These are phyloP conservation scores for Apium graveolens DNA, from an alignment of 129 eudicot genomes.

Conservation along the genomic window DNA sequence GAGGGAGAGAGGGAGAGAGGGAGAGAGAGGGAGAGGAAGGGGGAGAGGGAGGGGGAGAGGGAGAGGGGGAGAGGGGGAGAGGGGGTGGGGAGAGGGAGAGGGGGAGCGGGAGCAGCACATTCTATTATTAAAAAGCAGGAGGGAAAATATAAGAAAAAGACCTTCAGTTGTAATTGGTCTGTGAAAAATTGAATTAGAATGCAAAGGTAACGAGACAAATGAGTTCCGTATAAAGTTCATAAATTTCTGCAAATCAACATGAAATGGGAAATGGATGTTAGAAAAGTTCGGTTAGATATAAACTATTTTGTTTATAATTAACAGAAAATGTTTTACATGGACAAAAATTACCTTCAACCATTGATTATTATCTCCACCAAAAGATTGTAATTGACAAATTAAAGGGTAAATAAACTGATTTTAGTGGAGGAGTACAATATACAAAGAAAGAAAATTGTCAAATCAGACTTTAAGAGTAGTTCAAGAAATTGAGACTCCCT, in stretches of 20 bases:
- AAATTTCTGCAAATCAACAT: slow-evolving; percentile 47
- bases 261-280: background rate
- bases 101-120: background rate
- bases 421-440: background rate
- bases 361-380: background rate
- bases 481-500: background rate
- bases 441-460: background rate
- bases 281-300: background rate
- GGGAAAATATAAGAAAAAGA: slow-evolving; percentile 12
- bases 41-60: too few relatives aligned
- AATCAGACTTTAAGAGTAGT: background rate
- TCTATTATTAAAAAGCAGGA: background rate
- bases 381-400: background rate
- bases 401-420: background rate
- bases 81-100: too few relatives aligned
- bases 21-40: too few relatives aligned
- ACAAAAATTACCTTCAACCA: background rate
- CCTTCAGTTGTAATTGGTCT: slow-evolving; percentile 38
- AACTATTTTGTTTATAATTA: background rate
- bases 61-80: too few relatives aligned
- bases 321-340: background rate
- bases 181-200: slow-evolving; percentile 13
- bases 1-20: too few relatives aligned
- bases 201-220: slow-evolving; percentile 45
- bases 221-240: slow-evolving; percentile 49